Percentiles rank a stretch among this genome's conserved stretches.
These are phyloP conservation scores for Plantago ovata DNA, from an alignment of 257 asterid species.

Conservation along the genomic window DNA sequence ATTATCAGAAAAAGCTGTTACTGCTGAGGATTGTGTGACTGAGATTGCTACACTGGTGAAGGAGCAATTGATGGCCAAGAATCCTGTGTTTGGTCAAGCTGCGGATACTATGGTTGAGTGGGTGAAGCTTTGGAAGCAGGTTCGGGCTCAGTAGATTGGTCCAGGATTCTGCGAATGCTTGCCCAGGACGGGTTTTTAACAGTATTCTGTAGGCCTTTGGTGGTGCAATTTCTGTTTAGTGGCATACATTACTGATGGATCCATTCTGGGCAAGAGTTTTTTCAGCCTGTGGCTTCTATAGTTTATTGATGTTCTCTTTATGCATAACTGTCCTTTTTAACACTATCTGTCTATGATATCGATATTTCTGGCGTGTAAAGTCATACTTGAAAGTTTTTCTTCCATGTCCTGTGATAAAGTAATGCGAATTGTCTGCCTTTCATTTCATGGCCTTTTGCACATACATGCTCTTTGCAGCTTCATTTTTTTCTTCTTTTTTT, in stretches of 20 bases:
- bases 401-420: neutral
- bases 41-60: slow-evolving; percentile 76
- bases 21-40: slow-evolving; percentile 69
- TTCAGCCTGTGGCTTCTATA: neutral
- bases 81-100: slow-evolving; percentile 61
- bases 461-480: too few relatives aligned
- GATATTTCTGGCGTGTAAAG: neutral
- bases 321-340: neutral
- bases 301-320: too few relatives aligned
- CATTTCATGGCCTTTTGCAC: too few relatives aligned
- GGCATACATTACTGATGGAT: neutral
- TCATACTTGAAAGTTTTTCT: neutral
- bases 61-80: slow-evolving; percentile 46
- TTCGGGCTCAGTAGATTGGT: slow-evolving; percentile 25
- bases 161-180: neutral
- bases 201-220: neutral
- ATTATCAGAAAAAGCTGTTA: slow-evolving; percentile 47
- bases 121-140: slow-evolving; percentile 75
- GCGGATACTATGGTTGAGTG: slow-evolving; percentile 78
- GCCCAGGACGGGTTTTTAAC: neutral
- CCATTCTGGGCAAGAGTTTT: neutral
- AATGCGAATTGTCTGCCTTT: neutral
- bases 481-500: too few relatives aligned
- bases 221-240: neutral
- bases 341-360: neutral